Evolutionary conservation across 768 basidiomycete genomes (phyloP), one percentile per base, ranked within the genome.

Genomic region (Dendrothele bispora): DNA sequence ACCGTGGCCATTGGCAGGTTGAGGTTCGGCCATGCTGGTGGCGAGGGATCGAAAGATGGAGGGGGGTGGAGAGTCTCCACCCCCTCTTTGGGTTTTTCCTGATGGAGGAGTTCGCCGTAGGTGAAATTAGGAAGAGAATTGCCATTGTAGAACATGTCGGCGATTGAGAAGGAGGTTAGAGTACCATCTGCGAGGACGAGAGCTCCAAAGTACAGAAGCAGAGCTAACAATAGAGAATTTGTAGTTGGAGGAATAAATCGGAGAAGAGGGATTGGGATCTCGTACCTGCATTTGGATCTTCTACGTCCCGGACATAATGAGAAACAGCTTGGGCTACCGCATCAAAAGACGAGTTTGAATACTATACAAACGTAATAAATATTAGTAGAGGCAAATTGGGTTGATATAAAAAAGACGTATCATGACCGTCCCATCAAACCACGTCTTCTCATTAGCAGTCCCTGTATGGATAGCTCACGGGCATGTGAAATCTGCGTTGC

Each of bases 201-300:
- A 45, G 62, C 57, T 3, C 56, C 58, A 46, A 37, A 68, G 48
- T 12, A 68, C 51, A 14, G 62, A 64, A 68, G 46, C 24, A 50
- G 50, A 39, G 18, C 17, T 41, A 14, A 21, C 39, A 17, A 15
- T 25, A 35, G 20, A 41, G n/a, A 22, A 14, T 28, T 18, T 15
- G 7, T 14, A 38, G 5, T 7, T 36, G 14, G 17, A 34, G 21
- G 39, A 45, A 39, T 32, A 47, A 25, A n/a, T n/a, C n/a, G n/a
- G n/a, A n/a, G n/a, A n/a, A n/a, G n/a, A n/a, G n/a, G 43, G n/a
- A n/a, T n/a, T 4, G n/a, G n/a, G 55, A 61, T 46, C n/a, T n/a
- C n/a, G n/a, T 54, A 71, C 72, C 66, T 28, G 71, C 62, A 57
- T 64, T 67, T 1, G 72, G 66, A 55, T 72, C 2, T 61, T 61